Base-by-base conservation (phyloP, 768 basidiomycete genomes). In the Gautieria morchelliformis region DNA sequence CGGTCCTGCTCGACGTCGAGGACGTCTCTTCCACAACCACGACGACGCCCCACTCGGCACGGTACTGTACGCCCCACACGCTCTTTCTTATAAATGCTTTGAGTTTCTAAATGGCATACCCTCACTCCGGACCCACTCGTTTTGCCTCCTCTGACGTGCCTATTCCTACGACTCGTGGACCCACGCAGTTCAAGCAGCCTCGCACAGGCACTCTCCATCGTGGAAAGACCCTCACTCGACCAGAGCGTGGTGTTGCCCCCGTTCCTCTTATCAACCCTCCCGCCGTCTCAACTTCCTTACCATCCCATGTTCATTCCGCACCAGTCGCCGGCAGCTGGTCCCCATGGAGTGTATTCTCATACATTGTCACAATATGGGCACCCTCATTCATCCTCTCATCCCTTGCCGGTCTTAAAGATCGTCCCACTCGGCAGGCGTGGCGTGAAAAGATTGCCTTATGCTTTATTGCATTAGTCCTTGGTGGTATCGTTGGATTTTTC, bases 401-500 rank as follows among this genome's bases (percentile, higher is more conserved):
- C 2, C 41, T 92, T 11, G 89, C 87, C 58, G 89, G 92, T 46
- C 76, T 97, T 68, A 86, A 81, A 67, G 92, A 94, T 70, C 79
- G 79, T 64, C 76, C 80, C 39, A 77, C 81, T 53, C 76, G 83
- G 60, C 91, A 96, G 69, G 96, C 96, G 1, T 99, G 96, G 96
- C 82, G 94, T 66, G 96, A 99, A 72, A 99, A 98, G 76, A 84
- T 95, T 58, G 83, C 93, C 6, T 76, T 99, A 4, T 97, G 94
- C 71, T 83, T 89, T 69, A 85, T 97, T 66, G 89, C 93, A 52
- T 62, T 81, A 57, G 40, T 93, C 45, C 70, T 96, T 19, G 96
- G 95, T 62, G 83, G 76, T 19, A 69, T 75, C 46, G 80, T 97
- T 53, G 95, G 91, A 10, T 99, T 99, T 71, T 78, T 86, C 56